Evolutionary conservation across 768 basidiomycete genomes (phyloP), one percentile per base, ranked within the genome.

Genomic region (Clitopilus passeckerianus): DNA sequence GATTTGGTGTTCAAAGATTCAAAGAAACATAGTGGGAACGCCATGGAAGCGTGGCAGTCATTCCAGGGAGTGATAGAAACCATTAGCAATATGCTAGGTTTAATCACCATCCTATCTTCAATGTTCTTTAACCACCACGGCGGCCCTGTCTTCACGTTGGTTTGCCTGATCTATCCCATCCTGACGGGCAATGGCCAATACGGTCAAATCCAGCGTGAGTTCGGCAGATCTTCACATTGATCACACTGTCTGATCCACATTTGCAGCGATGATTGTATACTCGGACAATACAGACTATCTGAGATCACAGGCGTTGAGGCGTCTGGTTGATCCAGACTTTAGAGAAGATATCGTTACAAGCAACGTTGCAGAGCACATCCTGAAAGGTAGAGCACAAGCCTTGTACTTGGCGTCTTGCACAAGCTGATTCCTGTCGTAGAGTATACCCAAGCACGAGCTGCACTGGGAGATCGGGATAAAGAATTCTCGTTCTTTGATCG

Each of bases 341-440:
- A 61, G 72, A 41, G 70, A 76, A 54, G 78, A 79, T 61, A 71
- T 76, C 22, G 74, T 79, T 27, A 74, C 71, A 43, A 71, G 71
- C 1, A 71, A 74, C 44, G 59, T 80, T 18, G 65, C 62, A 1
- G 35, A 58, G 9, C 74, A 74, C 67, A 73, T 78, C 12, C 34
- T 70, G 0, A 44, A 62, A 18, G 72, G 75, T 76, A 18, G 9
- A 18, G 9, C 5, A 50, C 12, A 10, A 5, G 16, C 7, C 22
- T 15, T 15, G 5, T 14, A 12, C 46, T 50, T n/a, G n/a, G 5
- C 9, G 4, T 22, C 10, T 18, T 10, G 9, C 46, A 5, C 5
- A 50, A 12, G 18, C 16, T 50, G 10, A 23, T 50, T 18, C 5
- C 10, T 50, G 5, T 50, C 43, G 3, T 30, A 76, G 75, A 76